A percentile compares a stretch with the other conserved stretches of the same genome.
phyloP scores from a whole-genome alignment of 2,329 filamentous ascomycete genomes.

The Malbranchea zuffiana region DNA sequence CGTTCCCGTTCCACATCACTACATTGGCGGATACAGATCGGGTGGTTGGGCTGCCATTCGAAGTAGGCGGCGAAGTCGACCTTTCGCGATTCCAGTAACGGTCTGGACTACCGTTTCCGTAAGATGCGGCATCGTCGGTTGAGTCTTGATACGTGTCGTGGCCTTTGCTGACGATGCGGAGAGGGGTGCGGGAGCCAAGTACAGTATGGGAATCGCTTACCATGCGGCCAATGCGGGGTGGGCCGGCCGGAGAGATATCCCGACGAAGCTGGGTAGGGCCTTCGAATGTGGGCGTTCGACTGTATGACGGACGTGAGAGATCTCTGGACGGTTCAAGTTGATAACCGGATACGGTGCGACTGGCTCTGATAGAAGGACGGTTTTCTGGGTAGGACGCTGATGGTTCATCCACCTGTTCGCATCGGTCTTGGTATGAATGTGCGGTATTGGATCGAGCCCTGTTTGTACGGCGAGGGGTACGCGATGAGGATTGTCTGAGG shows the following conservation, averaged over 20 bases:
- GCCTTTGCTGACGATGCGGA: constrained; percentile 33
- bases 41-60: constrained; percentile 36
- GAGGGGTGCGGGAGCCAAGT: constrained; percentile 37
- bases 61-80: constrained; percentile 45
- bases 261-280: constrained; percentile 43
- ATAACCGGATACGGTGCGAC: constrained; percentile 28
- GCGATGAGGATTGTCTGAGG: constrained; percentile 22
- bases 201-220: constrained; percentile 46
- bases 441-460: constrained; percentile 54
- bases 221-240: constrained; percentile 39
- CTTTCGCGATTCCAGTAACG: constrained; percentile 32
- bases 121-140: constrained; percentile 41
- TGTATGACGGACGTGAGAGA: constrained; percentile 37
- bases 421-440: constrained; percentile 51
- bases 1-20: constrained; percentile 5
- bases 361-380: constrained; percentile 45
- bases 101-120: constrained; percentile 40
- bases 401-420: constrained; percentile 45
- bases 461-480: constrained; percentile 32
- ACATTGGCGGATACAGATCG: constrained; percentile 44
- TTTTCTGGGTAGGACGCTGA: constrained; percentile 36
- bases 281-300: constrained; percentile 49
- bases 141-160: constrained; percentile 40
- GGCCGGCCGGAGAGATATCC: constrained; percentile 40
- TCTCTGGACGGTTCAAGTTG: constrained; percentile 30